Base-by-base conservation (phyloP, 1,284 basidiomycete species). In the Rhodotorula sp. region DNA sequence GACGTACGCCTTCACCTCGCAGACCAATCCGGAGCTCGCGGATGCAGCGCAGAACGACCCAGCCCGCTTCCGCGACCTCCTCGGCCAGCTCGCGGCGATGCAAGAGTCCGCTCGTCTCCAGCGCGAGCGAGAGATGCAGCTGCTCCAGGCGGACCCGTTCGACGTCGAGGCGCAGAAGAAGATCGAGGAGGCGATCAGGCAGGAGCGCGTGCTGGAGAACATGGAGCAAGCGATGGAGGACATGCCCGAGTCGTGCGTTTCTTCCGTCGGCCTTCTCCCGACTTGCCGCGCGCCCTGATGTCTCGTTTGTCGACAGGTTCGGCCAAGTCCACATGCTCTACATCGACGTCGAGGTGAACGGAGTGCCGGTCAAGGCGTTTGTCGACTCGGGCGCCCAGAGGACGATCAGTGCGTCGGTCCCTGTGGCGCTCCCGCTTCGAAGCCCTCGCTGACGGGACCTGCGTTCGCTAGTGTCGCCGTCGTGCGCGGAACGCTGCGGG, bases 301-400 rank as follows among this genome's bases (percentile, higher is more conserved):
- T 20, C 1, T 9, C 11, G 18, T 7, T 9, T 7, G 1, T 15
- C n/a, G 77, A 30, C 77, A 80, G 69, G 70, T 99, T 99, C 81
- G 96, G 93, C 24, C 86, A 89, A 68, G 96, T 99, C 18, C 90
- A 87, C 2, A 99, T 99, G 96, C 88, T 99, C 60, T 99, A 95
- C 68, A 76, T 84, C 73, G 76, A 83, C 60, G 88, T 95, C 0
- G 94, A 97, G 78, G 93, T 99, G 5, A 99, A 99, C 77, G 90
- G 90, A 0, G 85, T 86, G 63, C 88, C 88, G 1, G 87, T 98
- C 48, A 96, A 94, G 79, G 96, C 96, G 0, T 99, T 99, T 78
- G 96, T 99, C 31, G 95, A 99, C 79, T 95, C 92, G 74, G 95
- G 95, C 34, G 95, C 96, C 5, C 96, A 99, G 76, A 87, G 88